Base-by-base conservation (phyloP, 2,329 filamentous ascomycete genomes). In the Microsporum audouinii region DNA sequence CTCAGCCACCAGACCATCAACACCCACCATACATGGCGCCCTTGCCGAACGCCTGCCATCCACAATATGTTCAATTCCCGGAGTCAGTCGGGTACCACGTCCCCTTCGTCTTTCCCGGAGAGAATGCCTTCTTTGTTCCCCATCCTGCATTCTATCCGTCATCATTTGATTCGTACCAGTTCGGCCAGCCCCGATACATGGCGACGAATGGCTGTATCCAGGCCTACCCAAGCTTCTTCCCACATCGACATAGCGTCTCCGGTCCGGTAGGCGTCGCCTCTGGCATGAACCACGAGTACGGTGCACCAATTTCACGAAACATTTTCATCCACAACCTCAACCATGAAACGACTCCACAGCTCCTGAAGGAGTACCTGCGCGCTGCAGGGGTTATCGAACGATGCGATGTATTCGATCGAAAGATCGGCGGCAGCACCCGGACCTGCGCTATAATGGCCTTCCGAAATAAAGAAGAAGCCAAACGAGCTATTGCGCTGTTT, bases 391-490 rank as follows among this genome's bases (percentile, higher is more conserved):
- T 60, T 1, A 67, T 75, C 49, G 68, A 73, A 36, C 62, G 70
- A 23, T 75, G 72, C 62, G 70, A 72, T 33, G 63, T 75, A 6
- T 63, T 67, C 5, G 60, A 68, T 38, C 61, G 65, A 2, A 66
- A 68, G 53, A 57, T 66, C 8, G 61, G 64, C 8, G 62, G 65
- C 27, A 66, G 65, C 14, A 55, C 63, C 39, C 66, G 66, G 60
- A 63, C 65, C 14, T 69, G 69, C 45, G 68, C 70, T 1, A 71
- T 67, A 5, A 68, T 71, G 3, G 71, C 69, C 1, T 71, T 75
- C 63, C 67, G 63, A 41, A 70, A 63, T 7, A 63, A 66, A 10
- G 73, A 75, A 0, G 72, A 75, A 38, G 74, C 74, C 3, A 70
- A 70, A 59, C 67, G 67, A n/a, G 71, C 71, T 10, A 67, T 73